Base-by-base conservation (phyloP, 2,329 filamentous ascomycete species). In the Aspergillus uvarum region DNA sequence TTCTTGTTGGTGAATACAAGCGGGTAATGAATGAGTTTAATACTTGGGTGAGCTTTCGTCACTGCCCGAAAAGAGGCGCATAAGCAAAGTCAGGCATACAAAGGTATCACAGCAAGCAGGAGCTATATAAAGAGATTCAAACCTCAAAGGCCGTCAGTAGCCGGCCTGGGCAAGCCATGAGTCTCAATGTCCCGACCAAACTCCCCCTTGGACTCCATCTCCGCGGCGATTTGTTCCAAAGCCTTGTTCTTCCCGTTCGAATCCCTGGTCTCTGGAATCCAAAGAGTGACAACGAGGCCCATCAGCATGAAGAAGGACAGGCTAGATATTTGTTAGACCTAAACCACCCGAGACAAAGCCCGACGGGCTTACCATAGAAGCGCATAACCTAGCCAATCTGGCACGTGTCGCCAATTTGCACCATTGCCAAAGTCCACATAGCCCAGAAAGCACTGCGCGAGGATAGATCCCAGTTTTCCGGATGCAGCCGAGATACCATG, bases 401-500 rank as follows among this genome's bases (percentile, higher is more conserved):
- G 21, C 2, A 54, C 54, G 6, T 56, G 26, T 3, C 16, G 29
- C 10, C 57, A 59, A 10, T 58, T 51, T 5, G 51, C 26, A 1
- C 56, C 59, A 10, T 54, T 38, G 0, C 61, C 61, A 21, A 60
- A 63, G 35, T 58, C 44, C 11, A 63, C 58, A 32, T 60, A 64
- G 10, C 57, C 55, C 16, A 60, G 42, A 24, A 63, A 64, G 12
- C 54, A 57, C 24, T 64, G 63, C 2, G 59, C 63, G 6, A 72
- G 60, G 42, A 73, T 66, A 3, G 79, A 78, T 5, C 80, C 80
- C 0, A 82, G 65, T 64, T 82, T 82, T 1, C 81, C 81, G 4
- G 72, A 67, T 0, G 79, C 80, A 6, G 81, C 81, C 4, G 77
- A 72, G 54, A 82, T 78, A 22, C 80, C 81, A 63, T 82, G 79